These are phyloP conservation scores for Alternaria rosae DNA, from an alignment of 2,329 filamentous ascomycete genomes.

Conservation along the genomic window DNA sequence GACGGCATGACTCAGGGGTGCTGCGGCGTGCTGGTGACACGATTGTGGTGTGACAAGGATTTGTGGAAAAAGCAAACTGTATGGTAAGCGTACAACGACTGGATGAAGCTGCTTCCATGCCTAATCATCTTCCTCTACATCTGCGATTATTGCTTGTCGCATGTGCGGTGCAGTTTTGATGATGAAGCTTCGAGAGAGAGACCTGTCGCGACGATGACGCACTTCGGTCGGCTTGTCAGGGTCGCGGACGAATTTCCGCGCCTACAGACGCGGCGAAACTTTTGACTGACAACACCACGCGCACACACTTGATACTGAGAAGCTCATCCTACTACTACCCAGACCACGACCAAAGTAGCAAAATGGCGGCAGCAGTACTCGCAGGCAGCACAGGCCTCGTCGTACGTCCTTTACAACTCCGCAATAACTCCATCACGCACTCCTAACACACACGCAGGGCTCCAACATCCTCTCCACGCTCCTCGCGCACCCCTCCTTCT, in stretches of 20 bases:
- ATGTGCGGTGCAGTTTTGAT: not conserved
- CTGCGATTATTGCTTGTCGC: too few relatives aligned
- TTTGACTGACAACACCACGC: not conserved
- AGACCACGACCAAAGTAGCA: accelerated
- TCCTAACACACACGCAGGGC: conserved; percentile 59
- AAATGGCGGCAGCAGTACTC: conserved; percentile 62
- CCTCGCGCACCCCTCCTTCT: conserved; percentile 62
- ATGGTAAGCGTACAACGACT: not conserved
- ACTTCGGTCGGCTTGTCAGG: not conserved
- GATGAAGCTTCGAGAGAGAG: not conserved
- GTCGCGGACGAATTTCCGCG: not conserved
- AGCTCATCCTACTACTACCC: not conserved
- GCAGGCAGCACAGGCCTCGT: conserved; percentile 72
- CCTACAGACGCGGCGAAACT: not conserved
- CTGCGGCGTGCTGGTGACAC: not conserved
- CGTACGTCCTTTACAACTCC: conserved; percentile 42
- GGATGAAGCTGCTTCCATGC: not conserved
- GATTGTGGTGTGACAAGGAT: conserved; percentile 11
- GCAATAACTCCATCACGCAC: not conserved
- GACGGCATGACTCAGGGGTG: conserved; percentile 23
- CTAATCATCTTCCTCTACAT: not conserved
- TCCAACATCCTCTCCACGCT: conserved; percentile 74
- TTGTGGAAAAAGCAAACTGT: not conserved
- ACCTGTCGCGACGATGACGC: not conserved
- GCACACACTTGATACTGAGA: not conserved